Evolutionary conservation across 345 rosid genomes (phyloP).

Genomic region (Mallotus nudiflorus): DNA sequence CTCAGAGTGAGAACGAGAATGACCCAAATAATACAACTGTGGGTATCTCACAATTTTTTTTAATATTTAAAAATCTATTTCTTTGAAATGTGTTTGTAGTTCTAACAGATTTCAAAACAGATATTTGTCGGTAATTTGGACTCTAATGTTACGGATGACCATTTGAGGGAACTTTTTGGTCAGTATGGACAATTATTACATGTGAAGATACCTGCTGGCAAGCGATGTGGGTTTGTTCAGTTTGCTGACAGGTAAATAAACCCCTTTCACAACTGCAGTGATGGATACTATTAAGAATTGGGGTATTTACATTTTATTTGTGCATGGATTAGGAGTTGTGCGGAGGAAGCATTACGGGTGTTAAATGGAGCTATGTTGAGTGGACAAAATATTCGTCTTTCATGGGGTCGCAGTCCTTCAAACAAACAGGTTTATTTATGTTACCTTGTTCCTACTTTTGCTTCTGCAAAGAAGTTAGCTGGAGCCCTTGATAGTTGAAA

Average conservation of each 20-base stretch:
- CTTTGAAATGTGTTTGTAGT: slow-evolving; percentile 4
- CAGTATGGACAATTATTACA: slow-evolving; percentile 79
- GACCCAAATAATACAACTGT: slow-evolving; percentile 95
- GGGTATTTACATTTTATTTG: neutral
- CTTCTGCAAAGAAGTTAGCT: neutral
- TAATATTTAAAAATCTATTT: neutral
- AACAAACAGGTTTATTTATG: slow-evolving; percentile 60
- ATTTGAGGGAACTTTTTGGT: slow-evolving; percentile 67
- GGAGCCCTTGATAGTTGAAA: neutral
- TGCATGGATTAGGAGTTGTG: slow-evolving; percentile 59
- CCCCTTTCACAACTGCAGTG: neutral
- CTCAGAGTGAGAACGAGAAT: slow-evolving; percentile 60
- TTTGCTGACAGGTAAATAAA: slow-evolving; percentile 67
- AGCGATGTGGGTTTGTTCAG: slow-evolving; percentile 91
- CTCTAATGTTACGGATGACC: slow-evolving; percentile 66
- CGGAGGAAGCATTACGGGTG: slow-evolving; percentile 72
- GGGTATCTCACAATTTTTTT: slow-evolving; percentile 38
- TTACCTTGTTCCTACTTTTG: neutral
- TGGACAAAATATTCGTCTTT: slow-evolving; percentile 80
- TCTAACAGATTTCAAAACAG: slow-evolving; percentile 36
- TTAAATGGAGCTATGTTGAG: slow-evolving; percentile 71
- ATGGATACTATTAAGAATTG: neutral
- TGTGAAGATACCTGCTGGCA: slow-evolving; percentile 80
- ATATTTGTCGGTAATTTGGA: slow-evolving; percentile 91
- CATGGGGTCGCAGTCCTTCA: slow-evolving; percentile 94